Evolutionary conservation across 1,284 basidiomycete genomes (phyloP).

Genomic region (Cerrena zonata): DNA sequence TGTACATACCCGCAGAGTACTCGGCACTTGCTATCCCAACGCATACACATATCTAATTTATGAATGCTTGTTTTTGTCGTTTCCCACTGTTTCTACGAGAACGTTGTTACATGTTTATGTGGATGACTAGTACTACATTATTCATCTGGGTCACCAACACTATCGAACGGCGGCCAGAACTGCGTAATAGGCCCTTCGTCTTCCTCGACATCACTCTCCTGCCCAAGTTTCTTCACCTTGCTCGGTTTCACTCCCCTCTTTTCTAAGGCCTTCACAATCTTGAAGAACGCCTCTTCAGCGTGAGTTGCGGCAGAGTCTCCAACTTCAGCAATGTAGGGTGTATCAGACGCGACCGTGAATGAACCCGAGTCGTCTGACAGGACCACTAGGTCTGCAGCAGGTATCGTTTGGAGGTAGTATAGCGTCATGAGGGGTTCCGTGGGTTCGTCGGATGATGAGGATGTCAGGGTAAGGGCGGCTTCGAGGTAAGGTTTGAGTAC

Average conservation of each 20-base stretch:
- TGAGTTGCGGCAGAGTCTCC: conserved; percentile 52
- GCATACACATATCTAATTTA: too few species aligned
- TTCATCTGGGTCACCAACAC: neutral
- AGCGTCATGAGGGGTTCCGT: conserved; percentile 43
- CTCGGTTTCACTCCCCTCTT: conserved; percentile 12
- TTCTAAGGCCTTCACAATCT: conserved; percentile 29
- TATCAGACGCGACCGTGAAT: conserved; percentile 36
- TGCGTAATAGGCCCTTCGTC: conserved; percentile 1
- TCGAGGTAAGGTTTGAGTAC: conserved; percentile 60
- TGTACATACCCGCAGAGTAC: too few species aligned
- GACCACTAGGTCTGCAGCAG: conserved; percentile 7
- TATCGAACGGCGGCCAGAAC: conserved; percentile 28
- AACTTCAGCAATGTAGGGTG: conserved; percentile 43
- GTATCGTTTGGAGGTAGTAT: conserved; percentile 47
- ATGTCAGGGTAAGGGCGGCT: conserved; percentile 37
- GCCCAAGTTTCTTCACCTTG: conserved; percentile 8
- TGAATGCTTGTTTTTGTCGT: too few species aligned
- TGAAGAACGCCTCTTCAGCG: conserved; percentile 62
- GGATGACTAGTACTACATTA: too few species aligned
- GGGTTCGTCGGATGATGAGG: conserved; percentile 3
- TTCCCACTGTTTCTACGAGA: too few species aligned
- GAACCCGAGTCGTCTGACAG: conserved; percentile 12
- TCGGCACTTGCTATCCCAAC: too few species aligned
- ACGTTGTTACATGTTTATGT: too few species aligned
- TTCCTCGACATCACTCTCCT: conserved; percentile 8